A percentile compares a stretch with the other conserved stretches of the same genome.
phyloP scores from a whole-genome alignment of 2,329 filamentous ascomycete species.

The Alternaria sp. region DNA sequence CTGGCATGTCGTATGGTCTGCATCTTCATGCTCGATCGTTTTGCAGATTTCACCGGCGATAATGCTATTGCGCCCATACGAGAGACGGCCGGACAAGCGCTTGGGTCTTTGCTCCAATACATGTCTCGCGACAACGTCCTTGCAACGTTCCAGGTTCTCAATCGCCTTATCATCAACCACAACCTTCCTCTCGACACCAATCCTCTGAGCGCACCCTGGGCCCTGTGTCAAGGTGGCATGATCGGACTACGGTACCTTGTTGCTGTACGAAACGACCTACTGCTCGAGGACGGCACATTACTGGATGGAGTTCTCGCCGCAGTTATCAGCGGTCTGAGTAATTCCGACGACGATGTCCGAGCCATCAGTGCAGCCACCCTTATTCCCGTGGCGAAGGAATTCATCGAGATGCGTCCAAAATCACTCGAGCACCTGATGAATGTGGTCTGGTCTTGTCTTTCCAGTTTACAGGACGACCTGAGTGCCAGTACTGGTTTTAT shows the following conservation, averaged over 20 bases:
- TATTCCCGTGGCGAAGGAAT: constrained; percentile 94
- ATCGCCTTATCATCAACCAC: constrained; percentile 89
- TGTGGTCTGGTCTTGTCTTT: constrained; percentile 97
- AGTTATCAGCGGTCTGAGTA: constrained; percentile 92
- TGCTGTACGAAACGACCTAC: constrained; percentile 88
- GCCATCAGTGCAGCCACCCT: constrained; percentile 97
- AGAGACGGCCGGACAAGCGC: constrained; percentile 91
- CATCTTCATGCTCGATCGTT: constrained; percentile 95
- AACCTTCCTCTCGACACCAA: constrained; percentile 63
- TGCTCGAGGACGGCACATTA: constrained; percentile 81
- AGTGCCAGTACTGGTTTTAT: constrained; percentile 97
- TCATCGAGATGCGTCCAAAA: constrained; percentile 81
- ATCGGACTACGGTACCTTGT: constrained; percentile 94
- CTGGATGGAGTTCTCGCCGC: constrained; percentile 92
- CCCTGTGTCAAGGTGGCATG: constrained; percentile 97
- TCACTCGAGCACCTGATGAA: constrained; percentile 83
- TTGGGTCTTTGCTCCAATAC: constrained; percentile 87
- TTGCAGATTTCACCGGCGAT: constrained; percentile 97
- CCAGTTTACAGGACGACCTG: constrained; percentile 94
- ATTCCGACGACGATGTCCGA: constrained; percentile 92
- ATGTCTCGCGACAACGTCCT: constrained; percentile 80
- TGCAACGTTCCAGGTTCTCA: constrained; percentile 81
- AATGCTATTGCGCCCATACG: constrained; percentile 95
- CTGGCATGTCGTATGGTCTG: constrained; percentile 93
- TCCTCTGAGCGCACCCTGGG: constrained; percentile 74